Evolutionary conservation across 2,329 filamentous ascomycete genomes (phyloP).

Genomic region (Lasiodiplodia citricola): DNA sequence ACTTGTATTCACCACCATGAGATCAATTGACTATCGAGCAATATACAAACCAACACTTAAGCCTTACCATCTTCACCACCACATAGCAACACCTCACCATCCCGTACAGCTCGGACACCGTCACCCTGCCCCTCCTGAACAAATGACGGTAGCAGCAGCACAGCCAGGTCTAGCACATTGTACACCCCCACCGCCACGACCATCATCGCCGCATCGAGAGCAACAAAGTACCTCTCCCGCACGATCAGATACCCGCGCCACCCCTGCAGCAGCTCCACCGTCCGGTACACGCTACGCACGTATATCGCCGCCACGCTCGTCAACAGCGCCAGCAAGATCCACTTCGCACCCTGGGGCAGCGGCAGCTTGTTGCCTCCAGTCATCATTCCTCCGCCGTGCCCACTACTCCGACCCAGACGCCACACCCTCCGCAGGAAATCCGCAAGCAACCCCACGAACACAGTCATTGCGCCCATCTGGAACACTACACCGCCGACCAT

Average conservation of each 20-base stretch:
- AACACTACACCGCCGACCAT: conserved; percentile 64
- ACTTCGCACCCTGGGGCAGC: conserved; percentile 18
- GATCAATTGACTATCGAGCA: too few species aligned
- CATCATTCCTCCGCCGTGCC: conserved; percentile 27
- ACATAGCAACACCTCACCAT: too few species aligned
- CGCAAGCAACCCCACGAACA: conserved; percentile 51
- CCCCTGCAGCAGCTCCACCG: conserved; percentile 57
- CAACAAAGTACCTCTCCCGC: conserved; percentile 56
- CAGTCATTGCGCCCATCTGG: conserved; percentile 59
- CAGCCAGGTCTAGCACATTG: background rate
- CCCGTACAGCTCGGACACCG: too few species aligned
- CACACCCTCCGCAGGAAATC: conserved; percentile 40
- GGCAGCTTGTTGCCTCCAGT: background rate
- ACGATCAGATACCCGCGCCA: conserved; percentile 58
- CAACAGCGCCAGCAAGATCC: conserved; percentile 45
- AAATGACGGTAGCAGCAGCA: background rate
- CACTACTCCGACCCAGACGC: conserved; percentile 44
- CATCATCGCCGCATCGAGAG: conserved; percentile 57
- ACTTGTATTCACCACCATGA: too few species aligned
- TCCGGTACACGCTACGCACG: conserved; percentile 56
- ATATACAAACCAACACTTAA: too few species aligned
- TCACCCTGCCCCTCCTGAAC: background rate
- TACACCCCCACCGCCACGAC: conserved; percentile 53
- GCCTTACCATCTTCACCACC: too few species aligned
- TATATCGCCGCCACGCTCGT: conserved; percentile 54